Evolutionary conservation across 257 asterid species (phyloP).

Genomic region (Primulina huaijiensis): DNA sequence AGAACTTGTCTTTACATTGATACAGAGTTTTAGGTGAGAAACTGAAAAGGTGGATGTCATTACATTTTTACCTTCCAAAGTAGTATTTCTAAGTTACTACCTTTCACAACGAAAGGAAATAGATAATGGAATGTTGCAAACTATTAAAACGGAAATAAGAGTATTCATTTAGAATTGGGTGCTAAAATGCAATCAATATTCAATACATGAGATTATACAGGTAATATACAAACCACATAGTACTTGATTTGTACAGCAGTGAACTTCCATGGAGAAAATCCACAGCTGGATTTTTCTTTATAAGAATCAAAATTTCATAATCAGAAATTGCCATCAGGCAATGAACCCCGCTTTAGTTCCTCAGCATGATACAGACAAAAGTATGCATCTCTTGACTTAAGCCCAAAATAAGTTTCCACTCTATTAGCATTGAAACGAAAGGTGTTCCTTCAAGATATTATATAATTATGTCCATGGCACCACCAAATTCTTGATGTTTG

Average conservation of each 20-base stretch:
- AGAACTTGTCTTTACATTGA: not conserved
- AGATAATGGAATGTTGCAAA: not conserved
- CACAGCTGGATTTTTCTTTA: not conserved
- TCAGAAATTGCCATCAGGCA: too few species aligned
- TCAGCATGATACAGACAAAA: not conserved
- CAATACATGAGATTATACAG: not conserved
- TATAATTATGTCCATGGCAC: not conserved
- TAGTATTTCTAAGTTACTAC: not conserved
- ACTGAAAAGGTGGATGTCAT: not conserved
- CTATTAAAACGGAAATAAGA: not conserved
- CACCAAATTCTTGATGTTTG: not conserved
- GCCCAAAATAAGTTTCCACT: not conserved
- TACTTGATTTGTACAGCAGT: not conserved
- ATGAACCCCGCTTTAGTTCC: too few species aligned
- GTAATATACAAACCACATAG: not conserved
- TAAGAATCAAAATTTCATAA: not conserved
- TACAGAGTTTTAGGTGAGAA: not conserved
- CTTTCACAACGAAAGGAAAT: not conserved
- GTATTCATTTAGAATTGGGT: not conserved
- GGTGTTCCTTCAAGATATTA: too few species aligned
- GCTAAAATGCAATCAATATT: not conserved
- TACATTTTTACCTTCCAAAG: not conserved
- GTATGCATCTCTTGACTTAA: not conserved
- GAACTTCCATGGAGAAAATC: not conserved
- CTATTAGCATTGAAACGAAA: too few species aligned